Base-by-base conservation (phyloP, 2,329 filamentous ascomycete genomes). In the Colletotrichum camelliae region DNA sequence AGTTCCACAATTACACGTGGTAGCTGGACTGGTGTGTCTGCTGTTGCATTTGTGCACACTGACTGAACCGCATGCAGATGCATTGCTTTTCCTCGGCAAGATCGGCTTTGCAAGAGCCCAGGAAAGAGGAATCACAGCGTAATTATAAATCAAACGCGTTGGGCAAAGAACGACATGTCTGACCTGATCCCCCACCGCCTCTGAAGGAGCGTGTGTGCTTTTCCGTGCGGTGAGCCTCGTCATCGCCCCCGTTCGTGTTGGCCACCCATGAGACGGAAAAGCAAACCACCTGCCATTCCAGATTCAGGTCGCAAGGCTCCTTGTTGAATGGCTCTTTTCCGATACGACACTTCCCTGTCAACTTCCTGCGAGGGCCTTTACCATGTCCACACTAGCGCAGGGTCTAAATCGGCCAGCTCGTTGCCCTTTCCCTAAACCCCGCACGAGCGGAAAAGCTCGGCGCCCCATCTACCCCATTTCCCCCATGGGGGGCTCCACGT, bases 361-460 rank as follows among this genome's bases (percentile, higher is more conserved):
- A 15, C 39, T 57, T 16, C 16, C 33, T 61, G 29, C 31, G 55
- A 29, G 39, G 37, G 21, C 15, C 18, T 8, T 57, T 69, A 43
- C 57, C 70, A 24, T 21, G 70, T 74, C n/a, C 9, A 58, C 43
- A 70, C 58, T 70, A 74, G 71, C 35, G 71, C 66, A 64, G 71
- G 71, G 71, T 74, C 58, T 33, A 48, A 74, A 64, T 70, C 43
- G 15, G 43, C 37, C 37, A 55, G 35, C 65, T 18, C 24, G 29
- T 24, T 43, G n/a, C 18, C 10, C n/a, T 67, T 21, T 52, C 43
- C 71, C 71, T 48, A 69, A 74, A 64, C 71, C 71, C 71, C 71
- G 71, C 71, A 70, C 71, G 43, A 70, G 61, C 71, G 71, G 71
- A 74, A 74, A 74, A 74, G 71, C 71, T 74, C 57, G 71, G 71